Conservation (phyloP, 2,329 filamentous ascomycete species). For the Pyricularia grisea region DNA sequence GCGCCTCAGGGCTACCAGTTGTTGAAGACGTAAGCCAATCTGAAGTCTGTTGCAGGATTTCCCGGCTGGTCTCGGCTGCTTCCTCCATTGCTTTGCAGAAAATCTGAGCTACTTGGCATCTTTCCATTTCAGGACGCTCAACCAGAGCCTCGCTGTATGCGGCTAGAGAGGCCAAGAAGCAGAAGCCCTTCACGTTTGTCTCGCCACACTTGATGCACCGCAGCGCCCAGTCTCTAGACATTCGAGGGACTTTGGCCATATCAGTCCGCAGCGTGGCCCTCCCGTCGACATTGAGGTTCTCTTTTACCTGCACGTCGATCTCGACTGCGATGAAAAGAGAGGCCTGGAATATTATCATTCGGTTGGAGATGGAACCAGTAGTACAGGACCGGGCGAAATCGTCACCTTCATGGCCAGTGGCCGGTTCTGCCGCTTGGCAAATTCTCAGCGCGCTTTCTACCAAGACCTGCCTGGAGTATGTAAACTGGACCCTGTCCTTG, state of each 20-base stretch:
- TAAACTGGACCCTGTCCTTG: neutral
- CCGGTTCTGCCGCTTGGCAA: neutral
- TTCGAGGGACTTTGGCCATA: neutral
- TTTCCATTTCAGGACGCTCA: neutral
- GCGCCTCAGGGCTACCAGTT: neutral
- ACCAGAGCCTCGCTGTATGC: neutral
- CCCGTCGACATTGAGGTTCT: neutral
- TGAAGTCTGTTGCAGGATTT: neutral
- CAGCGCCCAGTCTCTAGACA: neutral
- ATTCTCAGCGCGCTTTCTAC: neutral
- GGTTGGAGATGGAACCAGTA: neutral
- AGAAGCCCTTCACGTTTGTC: neutral
- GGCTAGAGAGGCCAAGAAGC: neutral
- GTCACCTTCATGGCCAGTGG: neutral
- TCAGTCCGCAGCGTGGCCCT: neutral
- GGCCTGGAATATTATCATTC: neutral
- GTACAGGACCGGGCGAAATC: neutral
- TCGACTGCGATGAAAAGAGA: neutral
- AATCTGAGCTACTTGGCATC: neutral
- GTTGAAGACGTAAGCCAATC: neutral
- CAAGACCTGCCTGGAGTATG: neutral
- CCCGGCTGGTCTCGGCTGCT: neutral
- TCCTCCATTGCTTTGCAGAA: neutral
- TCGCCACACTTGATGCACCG: neutral
- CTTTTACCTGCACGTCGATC: neutral